phyloP scores from a whole-genome alignment of 2,329 filamentous ascomycete species.

The Colletotrichum tanaceti region DNA sequence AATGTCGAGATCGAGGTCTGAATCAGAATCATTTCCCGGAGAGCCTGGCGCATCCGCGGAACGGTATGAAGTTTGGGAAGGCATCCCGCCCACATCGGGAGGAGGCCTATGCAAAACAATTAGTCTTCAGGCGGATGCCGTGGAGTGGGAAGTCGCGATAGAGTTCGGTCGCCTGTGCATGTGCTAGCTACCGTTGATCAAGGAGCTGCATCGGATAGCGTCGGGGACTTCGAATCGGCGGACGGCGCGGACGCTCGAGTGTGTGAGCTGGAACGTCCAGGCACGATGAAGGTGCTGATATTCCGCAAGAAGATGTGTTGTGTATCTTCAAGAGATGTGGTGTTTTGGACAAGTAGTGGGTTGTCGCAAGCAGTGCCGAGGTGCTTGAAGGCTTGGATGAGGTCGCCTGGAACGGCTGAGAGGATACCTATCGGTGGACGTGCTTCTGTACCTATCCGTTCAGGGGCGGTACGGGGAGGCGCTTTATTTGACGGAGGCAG shows the following conservation, averaged over 20 bases:
- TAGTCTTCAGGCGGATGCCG: constrained; percentile 27
- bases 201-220: constrained; percentile 39
- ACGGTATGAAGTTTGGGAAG: constrained; percentile 64
- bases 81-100: constrained; percentile 61
- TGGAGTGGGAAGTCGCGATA: constrained; percentile 32
- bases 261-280: constrained; percentile 10
- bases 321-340: constrained; percentile 7
- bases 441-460: constrained; percentile 2
- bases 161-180: constrained; percentile 34
- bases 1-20: constrained; percentile 81
- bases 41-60: constrained; percentile 73
- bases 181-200: constrained; percentile 38
- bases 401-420: constrained; percentile 25
- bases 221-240: constrained; percentile 14
- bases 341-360: constrained; percentile 29
- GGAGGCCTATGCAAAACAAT: constrained; percentile 29
- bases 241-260: constrained; percentile 11
- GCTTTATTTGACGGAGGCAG: constrained; percentile 34
- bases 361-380: constrained; percentile 32
- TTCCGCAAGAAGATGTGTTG: not conserved
- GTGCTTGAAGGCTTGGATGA: constrained; percentile 15
- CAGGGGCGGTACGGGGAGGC: constrained; percentile 16
- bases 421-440: constrained; percentile 23
- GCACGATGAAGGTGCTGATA: constrained; percentile 6
- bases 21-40: constrained; percentile 77